These are phyloP conservation scores for Ceratocystis diversiconidia DNA, from an alignment of 2,329 filamentous ascomycete genomes.

Conservation along the genomic window DNA sequence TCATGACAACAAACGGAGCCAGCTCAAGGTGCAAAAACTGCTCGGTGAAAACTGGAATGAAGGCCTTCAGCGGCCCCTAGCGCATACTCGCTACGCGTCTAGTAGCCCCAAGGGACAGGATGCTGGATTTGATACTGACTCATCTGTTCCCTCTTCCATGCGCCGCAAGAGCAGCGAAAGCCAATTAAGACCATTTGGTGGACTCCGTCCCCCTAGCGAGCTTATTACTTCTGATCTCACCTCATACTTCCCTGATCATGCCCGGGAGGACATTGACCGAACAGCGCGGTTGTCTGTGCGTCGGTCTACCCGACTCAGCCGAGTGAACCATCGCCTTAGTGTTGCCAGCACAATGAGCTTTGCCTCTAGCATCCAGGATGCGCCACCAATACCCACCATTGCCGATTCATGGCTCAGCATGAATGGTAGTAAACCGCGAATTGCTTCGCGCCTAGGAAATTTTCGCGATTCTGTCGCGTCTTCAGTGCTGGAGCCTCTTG, in stretches of 20 bases:
- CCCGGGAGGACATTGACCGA: conserved; percentile 85
- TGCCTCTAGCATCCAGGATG: conserved; percentile 81
- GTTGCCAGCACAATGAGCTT: conserved; percentile 89
- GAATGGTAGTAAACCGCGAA: conserved; percentile 20
- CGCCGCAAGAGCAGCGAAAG: conserved; percentile 29
- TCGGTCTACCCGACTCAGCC: conserved; percentile 78
- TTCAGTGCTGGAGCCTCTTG: conserved; percentile 74
- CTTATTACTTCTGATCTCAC: conserved; percentile 92
- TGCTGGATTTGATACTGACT: conserved; percentile 28
- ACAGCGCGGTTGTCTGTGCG: conserved; percentile 87
- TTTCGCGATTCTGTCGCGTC: conserved; percentile 83
- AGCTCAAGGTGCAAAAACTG: conserved; percentile 76
- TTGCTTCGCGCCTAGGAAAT: conserved; percentile 40
- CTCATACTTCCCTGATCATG: conserved; percentile 93
- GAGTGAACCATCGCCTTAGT: conserved; percentile 82
- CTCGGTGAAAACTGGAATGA: conserved; percentile 78
- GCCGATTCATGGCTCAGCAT: conserved; percentile 75
- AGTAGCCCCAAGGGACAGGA: conserved; percentile 36
- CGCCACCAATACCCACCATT: conserved; percentile 88
- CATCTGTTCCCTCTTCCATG: conserved; percentile 31
- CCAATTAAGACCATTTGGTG: conserved; percentile 69
- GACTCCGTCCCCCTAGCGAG: conserved; percentile 85
- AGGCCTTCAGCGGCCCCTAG: conserved; percentile 64
- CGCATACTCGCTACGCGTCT: conserved; percentile 54
- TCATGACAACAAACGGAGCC: conserved; percentile 56